These are phyloP conservation scores for Sextonia rubra DNA, from an alignment of 164 flowering plant species.

Conservation along the genomic window DNA sequence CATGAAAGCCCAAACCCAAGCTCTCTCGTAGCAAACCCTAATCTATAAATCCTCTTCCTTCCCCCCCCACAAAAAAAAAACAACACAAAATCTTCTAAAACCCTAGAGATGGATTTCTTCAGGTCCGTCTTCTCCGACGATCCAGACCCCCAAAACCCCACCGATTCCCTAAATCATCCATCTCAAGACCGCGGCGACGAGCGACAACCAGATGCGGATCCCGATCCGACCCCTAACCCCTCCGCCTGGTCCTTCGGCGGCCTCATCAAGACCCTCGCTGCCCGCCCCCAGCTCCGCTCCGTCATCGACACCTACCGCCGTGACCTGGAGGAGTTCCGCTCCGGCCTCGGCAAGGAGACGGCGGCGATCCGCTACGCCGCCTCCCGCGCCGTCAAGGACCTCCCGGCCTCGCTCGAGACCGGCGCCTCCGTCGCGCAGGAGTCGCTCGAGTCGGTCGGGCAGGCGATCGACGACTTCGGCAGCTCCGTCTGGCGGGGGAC, in stretches of 20 bases:
- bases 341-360: constrained; percentile 68
- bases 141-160: constrained; percentile 11
- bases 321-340: constrained; percentile 71
- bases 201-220: too few species aligned
- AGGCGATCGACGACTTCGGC: constrained; percentile 67
- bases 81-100: not conserved
- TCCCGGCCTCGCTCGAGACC: constrained; percentile 59
- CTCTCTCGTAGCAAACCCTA: not conserved
- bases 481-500: constrained; percentile 59
- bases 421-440: constrained; percentile 75
- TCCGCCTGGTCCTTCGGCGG: constrained; percentile 61
- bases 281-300: constrained; percentile 47
- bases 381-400: constrained; percentile 55
- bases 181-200: too few species aligned
- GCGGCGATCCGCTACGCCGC: constrained; percentile 53
- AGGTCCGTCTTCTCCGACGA: constrained; percentile 72
- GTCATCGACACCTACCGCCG: constrained; percentile 59
- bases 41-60: not conserved
- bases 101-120: constrained; percentile 61
- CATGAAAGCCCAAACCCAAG: too few species aligned
- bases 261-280: constrained; percentile 51
- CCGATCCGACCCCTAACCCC: constrained; percentile 14
- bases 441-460: constrained; percentile 76
- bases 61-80: too few species aligned
- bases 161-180: constrained; percentile 1